A percentile compares a stretch with the other conserved stretches of the same genome.
Evolutionary conservation across 1,284 basidiomycete genomes (phyloP).

Genomic region (Meira nashicola): DNA sequence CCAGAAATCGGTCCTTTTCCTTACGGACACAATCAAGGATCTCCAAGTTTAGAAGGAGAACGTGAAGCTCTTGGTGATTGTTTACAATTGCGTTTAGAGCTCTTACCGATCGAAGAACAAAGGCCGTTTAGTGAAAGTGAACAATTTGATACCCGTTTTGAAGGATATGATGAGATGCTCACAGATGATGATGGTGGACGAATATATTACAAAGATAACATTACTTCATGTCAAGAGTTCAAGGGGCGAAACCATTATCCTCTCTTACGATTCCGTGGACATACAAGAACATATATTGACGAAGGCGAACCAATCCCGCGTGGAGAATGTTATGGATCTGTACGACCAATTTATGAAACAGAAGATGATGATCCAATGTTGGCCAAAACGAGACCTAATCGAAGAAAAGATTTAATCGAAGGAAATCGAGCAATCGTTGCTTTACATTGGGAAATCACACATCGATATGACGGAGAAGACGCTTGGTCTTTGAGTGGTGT

Average conservation of each 20-base stretch:
- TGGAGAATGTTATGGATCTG: conserved; percentile 1
- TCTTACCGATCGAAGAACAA: conserved; percentile 26
- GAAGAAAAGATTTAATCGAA: not conserved
- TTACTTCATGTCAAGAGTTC: not conserved
- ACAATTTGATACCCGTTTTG: not conserved
- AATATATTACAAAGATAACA: not conserved
- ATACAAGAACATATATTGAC: conserved; percentile 14
- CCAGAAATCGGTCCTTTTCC: conserved; percentile 5
- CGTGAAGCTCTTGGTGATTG: conserved; percentile 34
- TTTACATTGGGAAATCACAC: conserved; percentile 3
- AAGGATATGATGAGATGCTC: too few species aligned
- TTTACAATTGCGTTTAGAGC: conserved; percentile 29
- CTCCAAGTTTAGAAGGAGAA: conserved; percentile 2
- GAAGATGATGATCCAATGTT: not conserved
- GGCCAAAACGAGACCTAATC: not conserved
- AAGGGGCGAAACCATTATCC: conserved; percentile 22
- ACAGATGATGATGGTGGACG: too few species aligned
- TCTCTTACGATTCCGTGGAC: conserved; percentile 30
- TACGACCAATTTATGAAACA: conserved; percentile 2
- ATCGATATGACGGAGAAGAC: conserved; percentile 12
- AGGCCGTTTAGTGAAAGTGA: conserved; percentile 17
- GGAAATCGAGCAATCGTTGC: not conserved
- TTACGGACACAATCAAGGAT: not conserved
- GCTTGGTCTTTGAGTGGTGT: conserved; percentile 8
- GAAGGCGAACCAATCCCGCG: conserved; percentile 1